Percentiles rank a stretch among this genome's conserved stretches.
phyloP scores from a whole-genome alignment of 2,329 filamentous ascomycete genomes.

The Venturia oleaginea region DNA sequence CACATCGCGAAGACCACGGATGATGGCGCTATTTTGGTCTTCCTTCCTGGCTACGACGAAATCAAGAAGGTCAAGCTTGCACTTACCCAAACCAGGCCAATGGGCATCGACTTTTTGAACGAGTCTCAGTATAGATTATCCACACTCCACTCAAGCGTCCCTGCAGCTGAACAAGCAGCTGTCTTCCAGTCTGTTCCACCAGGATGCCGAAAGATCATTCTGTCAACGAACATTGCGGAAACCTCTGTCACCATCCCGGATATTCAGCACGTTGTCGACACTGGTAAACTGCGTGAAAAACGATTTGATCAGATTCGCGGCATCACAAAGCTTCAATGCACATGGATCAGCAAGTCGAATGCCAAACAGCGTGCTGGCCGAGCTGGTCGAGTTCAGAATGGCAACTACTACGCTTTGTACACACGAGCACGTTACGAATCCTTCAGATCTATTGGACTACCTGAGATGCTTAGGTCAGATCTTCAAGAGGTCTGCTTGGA shows the following conservation, averaged over 20 bases:
- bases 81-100: constrained; percentile 20
- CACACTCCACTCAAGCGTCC: constrained; percentile 39
- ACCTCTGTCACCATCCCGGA: constrained; percentile 45
- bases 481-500: constrained; percentile 21
- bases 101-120: constrained; percentile 32
- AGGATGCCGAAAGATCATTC: constrained; percentile 39
- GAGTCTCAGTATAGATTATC: constrained; percentile 33
- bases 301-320: constrained; percentile 26
- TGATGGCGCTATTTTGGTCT: constrained; percentile 35
- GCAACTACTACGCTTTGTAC: constrained; percentile 42
- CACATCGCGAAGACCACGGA: constrained; percentile 12
- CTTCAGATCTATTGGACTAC: constrained; percentile 23
- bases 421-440: constrained; percentile 31
- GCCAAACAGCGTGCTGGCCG: constrained; percentile 41
- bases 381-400: constrained; percentile 40
- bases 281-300: constrained; percentile 32
- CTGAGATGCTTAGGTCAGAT: constrained; percentile 3
- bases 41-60: constrained; percentile 38
- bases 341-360: constrained; percentile 41
- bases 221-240: constrained; percentile 44
- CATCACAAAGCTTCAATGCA: constrained; percentile 32
- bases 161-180: constrained; percentile 35
- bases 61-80: constrained; percentile 24
- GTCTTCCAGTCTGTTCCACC: constrained; percentile 32
- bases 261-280: constrained; percentile 40